Conservation (phyloP, 352 stramenopile genomes). For the Phytophthora vignae region DNA sequence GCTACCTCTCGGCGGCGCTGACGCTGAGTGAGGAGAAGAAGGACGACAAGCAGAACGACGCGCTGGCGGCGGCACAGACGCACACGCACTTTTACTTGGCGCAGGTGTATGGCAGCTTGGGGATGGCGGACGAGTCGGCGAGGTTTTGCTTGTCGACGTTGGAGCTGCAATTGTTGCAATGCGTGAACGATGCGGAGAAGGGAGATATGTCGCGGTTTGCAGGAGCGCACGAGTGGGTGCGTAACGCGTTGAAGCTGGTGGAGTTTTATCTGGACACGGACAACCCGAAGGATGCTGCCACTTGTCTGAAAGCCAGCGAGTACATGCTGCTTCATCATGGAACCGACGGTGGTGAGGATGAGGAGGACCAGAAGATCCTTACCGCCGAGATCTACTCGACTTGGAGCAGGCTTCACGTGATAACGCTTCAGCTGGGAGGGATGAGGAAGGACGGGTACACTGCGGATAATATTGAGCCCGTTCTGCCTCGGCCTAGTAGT, state of each 20-base stretch:
- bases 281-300: slow-evolving; percentile 50
- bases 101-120: slow-evolving; percentile 68
- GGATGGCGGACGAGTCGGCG: slow-evolving; percentile 58
- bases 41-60: slow-evolving; percentile 13
- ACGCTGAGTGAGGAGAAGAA: slow-evolving; percentile 24
- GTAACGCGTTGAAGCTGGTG: slow-evolving; percentile 62
- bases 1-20: slow-evolving; percentile 59
- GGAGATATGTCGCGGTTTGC: slow-evolving; percentile 18
- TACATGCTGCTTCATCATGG: slow-evolving; percentile 44
- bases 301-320: slow-evolving; percentile 58
- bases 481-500: slow-evolving; percentile 28
- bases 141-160: slow-evolving; percentile 72
- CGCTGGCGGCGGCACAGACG: slow-evolving; percentile 34
- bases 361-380: slow-evolving; percentile 36
- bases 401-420: slow-evolving; percentile 63
- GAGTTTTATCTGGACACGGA: slow-evolving; percentile 69
- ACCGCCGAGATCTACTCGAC: slow-evolving; percentile 55
- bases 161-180: slow-evolving; percentile 56
- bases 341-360: slow-evolving; percentile 7
- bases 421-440: slow-evolving; percentile 51
- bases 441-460: slow-evolving; percentile 36
- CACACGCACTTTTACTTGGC: slow-evolving; percentile 79
- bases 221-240: slow-evolving; percentile 59
- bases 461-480: slow-evolving; percentile 2
- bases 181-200: slow-evolving; percentile 9